Percentiles rank a stretch among this genome's conserved stretches.
Conservation (phyloP, 345 rosid species). For the Cardamine occulta region DNA sequence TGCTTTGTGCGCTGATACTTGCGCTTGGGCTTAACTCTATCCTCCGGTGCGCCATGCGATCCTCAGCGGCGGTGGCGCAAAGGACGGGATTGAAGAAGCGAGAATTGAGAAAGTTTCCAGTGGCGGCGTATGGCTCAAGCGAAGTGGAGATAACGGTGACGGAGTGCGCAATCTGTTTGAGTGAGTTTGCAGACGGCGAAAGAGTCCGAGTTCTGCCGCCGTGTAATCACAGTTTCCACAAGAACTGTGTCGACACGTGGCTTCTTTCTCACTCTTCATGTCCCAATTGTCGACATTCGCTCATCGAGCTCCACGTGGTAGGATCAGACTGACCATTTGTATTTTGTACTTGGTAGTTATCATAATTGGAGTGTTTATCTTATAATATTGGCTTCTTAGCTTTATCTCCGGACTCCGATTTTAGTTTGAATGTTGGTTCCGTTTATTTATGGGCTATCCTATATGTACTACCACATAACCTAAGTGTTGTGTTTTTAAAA, state of each 20-base stretch:
- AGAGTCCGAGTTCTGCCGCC: constrained; percentile 57
- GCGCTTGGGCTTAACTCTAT: constrained; percentile 70
- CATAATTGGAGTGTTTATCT: neutral
- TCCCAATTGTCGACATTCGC: constrained; percentile 60
- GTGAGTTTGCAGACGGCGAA: constrained; percentile 59
- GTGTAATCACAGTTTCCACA: constrained; percentile 64
- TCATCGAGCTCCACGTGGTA: constrained; percentile 38
- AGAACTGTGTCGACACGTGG: constrained; percentile 67
- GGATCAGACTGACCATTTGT: neutral
- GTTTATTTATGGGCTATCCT: neutral
- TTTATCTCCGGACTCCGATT: neutral
- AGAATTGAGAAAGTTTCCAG: constrained; percentile 61
- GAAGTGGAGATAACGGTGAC: constrained; percentile 46
- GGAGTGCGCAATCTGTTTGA: constrained; percentile 64
- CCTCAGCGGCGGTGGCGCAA: constrained; percentile 39
- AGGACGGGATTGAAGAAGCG: constrained; percentile 60
- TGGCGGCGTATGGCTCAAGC: constrained; percentile 52
- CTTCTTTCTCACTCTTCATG: constrained; percentile 62
- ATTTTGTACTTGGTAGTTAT: neutral
- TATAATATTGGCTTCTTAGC: neutral
- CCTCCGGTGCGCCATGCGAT: constrained; percentile 63
- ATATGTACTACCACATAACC: neutral
- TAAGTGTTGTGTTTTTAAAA: neutral
- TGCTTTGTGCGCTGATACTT: constrained; percentile 64
- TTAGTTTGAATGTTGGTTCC: neutral